Base-by-base conservation (phyloP, 73 alveolate genomes). In the Vitrella brassicaformis region DNA sequence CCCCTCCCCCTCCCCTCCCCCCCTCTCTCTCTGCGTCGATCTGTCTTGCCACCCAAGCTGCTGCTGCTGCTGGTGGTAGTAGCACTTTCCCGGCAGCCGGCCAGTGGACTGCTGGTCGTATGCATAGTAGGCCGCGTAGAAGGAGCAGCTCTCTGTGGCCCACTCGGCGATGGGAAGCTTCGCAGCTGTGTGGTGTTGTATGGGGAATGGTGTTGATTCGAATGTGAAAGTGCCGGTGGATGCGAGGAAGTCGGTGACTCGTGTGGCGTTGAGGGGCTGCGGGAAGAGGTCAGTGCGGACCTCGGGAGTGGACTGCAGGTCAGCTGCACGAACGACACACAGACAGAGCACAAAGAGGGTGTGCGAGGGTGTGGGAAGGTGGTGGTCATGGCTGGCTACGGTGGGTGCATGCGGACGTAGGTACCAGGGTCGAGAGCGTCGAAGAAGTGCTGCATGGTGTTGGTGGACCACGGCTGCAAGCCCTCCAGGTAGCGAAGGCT, bases 191-290 rank as follows among this genome's bases (percentile, higher is more conserved):
- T n/a, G n/a, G n/a, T n/a, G n/a, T n/a, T n/a, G n/a, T n/a, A n/a
- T n/a, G n/a, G n/a, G n/a, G n/a, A n/a, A n/a, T n/a, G n/a, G n/a
- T n/a, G n/a, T n/a, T n/a, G n/a, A n/a, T n/a, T n/a, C n/a, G n/a
- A n/a, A n/a, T n/a, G n/a, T n/a, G n/a, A n/a, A n/a, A n/a, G n/a
- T 70, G 22, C 78, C 78, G 28, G 82, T 75, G 66, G 82, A 70
- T n/a, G 82, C 82, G 64, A 75, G 68, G 70, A 75, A 75, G 71
- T 75, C 82, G 28, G 82, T 75, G 25, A 75, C 70, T 28, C 66
- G 32, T 29, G 82, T 75, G 25, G 31, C 22, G 22, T 64, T 30
- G 25, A 75, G 74, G 26, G 29, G 39, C 22, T 71, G 47, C 30
- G 45, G 47, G 70, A 75, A 75, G 70, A 75, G 70, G 32, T 75